Conservation (phyloP, 495 filamentous ascomycete species). For the Aspergillus ellipticus region DNA sequence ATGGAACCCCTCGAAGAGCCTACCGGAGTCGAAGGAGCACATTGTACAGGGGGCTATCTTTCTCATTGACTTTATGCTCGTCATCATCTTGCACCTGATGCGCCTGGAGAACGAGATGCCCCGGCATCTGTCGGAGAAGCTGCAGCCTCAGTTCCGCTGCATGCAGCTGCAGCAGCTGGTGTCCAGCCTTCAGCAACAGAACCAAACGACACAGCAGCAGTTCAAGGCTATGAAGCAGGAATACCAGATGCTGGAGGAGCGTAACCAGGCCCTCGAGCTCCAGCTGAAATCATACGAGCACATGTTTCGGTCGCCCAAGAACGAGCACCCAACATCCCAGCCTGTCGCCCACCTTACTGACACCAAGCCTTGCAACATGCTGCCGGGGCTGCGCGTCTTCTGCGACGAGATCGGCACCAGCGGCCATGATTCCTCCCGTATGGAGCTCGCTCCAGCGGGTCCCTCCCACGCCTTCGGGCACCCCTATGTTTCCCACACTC, state of each 20-base stretch:
- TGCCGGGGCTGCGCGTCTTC: constrained; percentile 40
- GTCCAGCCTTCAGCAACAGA: constrained; percentile 38
- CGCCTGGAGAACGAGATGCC: constrained; percentile 39
- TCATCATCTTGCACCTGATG: constrained; percentile 40
- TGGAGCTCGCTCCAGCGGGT: constrained; percentile 25
- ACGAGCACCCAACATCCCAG: constrained; percentile 29
- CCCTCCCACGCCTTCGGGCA: constrained; percentile 31
- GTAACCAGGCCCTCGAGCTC: constrained; percentile 38
- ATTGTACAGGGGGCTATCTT: constrained; percentile 45
- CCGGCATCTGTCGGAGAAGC: constrained; percentile 37
- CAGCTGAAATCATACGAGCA: constrained; percentile 43
- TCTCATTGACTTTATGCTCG: constrained; percentile 42
- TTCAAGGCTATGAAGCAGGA: constrained; percentile 37
- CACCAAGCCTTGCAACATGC: constrained; percentile 31
- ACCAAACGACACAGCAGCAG: constrained; percentile 37
- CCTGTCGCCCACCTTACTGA: constrained; percentile 29
- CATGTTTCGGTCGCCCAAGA: constrained; percentile 40
- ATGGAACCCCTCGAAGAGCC: constrained; percentile 45
- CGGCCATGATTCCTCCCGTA: constrained; percentile 23
- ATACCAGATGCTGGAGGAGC: constrained; percentile 35
- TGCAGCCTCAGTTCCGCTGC: constrained; percentile 42
- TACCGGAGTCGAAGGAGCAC: constrained; percentile 46
- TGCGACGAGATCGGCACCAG: constrained; percentile 36
- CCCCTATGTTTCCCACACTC: constrained; percentile 31
- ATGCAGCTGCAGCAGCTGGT: constrained; percentile 42